Evolutionary conservation across 2,329 filamentous ascomycete species (phyloP).

Genomic region (Claviceps sp.): DNA sequence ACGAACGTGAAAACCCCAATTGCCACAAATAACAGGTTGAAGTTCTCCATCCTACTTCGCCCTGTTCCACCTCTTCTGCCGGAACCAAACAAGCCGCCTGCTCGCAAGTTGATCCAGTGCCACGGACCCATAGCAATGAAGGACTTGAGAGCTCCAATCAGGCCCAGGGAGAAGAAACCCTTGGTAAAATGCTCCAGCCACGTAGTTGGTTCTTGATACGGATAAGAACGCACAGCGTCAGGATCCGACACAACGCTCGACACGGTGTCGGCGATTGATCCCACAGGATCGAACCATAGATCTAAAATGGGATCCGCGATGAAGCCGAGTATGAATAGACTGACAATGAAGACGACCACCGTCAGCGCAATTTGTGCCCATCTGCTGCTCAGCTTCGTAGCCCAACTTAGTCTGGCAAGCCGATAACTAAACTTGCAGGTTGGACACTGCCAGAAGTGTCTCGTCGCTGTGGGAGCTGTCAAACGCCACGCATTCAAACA

Average conservation of each 20-base stretch:
- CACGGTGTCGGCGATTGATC: slow-evolving; percentile 42
- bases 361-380: slow-evolving; percentile 59
- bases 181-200: slow-evolving; percentile 83
- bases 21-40: slow-evolving; percentile 67
- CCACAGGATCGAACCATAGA: slow-evolving; percentile 68
- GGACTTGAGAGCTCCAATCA: slow-evolving; percentile 75
- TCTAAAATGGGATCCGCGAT: slow-evolving; percentile 87
- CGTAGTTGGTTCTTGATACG: slow-evolving; percentile 37
- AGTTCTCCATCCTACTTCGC: slow-evolving; percentile 61
- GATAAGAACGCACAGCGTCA: slow-evolving; percentile 21
- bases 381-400: slow-evolving; percentile 52
- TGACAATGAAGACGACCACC: slow-evolving; percentile 51
- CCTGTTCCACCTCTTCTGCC: slow-evolving; percentile 49
- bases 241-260: slow-evolving; percentile 29
- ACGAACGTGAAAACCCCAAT: slow-evolving; percentile 73
- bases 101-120: slow-evolving; percentile 63
- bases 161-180: slow-evolving; percentile 76
- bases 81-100: slow-evolving; percentile 39
- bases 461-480: slow-evolving; percentile 47
- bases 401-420: slow-evolving; percentile 64
- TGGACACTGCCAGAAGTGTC: slow-evolving; percentile 77
- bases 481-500: slow-evolving; percentile 77
- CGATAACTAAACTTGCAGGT: slow-evolving; percentile 78
- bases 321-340: slow-evolving; percentile 77
- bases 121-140: slow-evolving; percentile 62